A percentile compares a stretch with the other conserved stretches of the same genome.
Evolutionary conservation across 352 stramenopile species (phyloP).

Genomic region (Phytophthora quininea): DNA sequence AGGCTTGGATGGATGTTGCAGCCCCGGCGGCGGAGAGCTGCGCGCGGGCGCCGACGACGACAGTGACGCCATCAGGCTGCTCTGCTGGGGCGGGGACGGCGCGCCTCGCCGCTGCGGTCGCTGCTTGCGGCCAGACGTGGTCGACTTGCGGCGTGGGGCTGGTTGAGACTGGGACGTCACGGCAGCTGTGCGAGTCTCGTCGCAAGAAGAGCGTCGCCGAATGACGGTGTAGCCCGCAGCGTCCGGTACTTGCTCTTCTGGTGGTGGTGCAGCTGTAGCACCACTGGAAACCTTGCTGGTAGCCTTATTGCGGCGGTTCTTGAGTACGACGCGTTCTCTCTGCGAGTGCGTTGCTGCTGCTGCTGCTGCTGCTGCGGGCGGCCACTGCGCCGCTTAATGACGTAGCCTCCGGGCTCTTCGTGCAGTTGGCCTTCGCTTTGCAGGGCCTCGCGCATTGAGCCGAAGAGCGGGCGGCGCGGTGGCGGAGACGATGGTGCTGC

Average conservation of each 20-base stretch:
- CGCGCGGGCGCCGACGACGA: conserved; percentile 11
- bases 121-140: conserved; percentile 8
- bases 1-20: conserved; percentile 22
- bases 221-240: conserved; percentile 64
- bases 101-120: conserved; percentile 24
- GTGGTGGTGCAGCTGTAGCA: background rate
- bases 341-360: conserved; percentile 19
- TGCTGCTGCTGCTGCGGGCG: background rate
- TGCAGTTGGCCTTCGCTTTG: conserved; percentile 41
- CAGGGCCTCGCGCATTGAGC: conserved; percentile 52
- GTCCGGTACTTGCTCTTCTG: conserved; percentile 31
- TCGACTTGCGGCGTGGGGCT: conserved; percentile 14
- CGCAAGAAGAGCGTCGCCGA: conserved; percentile 41
- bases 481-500: conserved; percentile 1
- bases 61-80: conserved; percentile 20
- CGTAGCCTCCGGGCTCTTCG: conserved; percentile 43
- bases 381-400: conserved; percentile 38
- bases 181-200: conserved; percentile 14
- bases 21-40: conserved; percentile 21
- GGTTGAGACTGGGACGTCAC: conserved; percentile 5
- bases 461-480: conserved; percentile 38
- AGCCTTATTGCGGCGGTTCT: conserved; percentile 21
- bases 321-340: conserved; percentile 9
- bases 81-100: conserved; percentile 13
- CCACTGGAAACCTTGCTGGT: conserved; percentile 7